Base-by-base conservation (phyloP, 108 stramenopile species). In the Ochromonas danica region DNA sequence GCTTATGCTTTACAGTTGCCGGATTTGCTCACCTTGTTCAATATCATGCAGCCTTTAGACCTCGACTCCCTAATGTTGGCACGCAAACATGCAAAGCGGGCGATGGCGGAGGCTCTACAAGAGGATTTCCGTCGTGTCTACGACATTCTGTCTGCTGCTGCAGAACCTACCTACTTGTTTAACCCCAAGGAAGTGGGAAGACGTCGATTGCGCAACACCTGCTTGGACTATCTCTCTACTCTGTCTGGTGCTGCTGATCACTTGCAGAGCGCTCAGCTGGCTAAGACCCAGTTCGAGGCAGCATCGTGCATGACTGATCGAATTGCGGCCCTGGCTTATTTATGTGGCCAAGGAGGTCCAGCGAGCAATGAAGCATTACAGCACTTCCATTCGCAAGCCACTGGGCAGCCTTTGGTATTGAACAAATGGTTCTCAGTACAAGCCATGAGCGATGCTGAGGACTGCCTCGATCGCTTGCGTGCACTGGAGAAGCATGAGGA, bases 281-380 rank as follows among this genome's bases (percentile, higher is more conserved):
- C 82, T 75, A 42, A 43, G 43, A 71, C 71, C 51, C 94, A 95
- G 72, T 95, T 88, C 82, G 77, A 87, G 51, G 77, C 78, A 25
- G 92, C 95, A 25, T 86, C 79, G 22, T 88, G 92, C 65, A 96
- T 96, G 95, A 96, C 95, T 14, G 95, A 98, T 70, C 88, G 90
- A 71, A 79, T 94, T 62, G 92, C 94, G n/a, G 95, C 92, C n/a
- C 70, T 96, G 35, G 78, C 79, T 17, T 70, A 78, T 43, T 85
- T 98, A 62, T 38, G 90, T 94, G 86, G 87, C 89, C 45, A 6
- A 51, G 45, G 22, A 51, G 45, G 45, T 67, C 63, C 35, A 36
- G 14, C 17, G 10, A 67, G 30, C 31, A 22, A 67, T 10, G 87
- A 87, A 60, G 94, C 93, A 63, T 88, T 92, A 51, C 78, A 92